Evolutionary conservation across 192 early-diverging fungal genomes (phyloP).

Genomic region (Anaeromyces robustus): DNA sequence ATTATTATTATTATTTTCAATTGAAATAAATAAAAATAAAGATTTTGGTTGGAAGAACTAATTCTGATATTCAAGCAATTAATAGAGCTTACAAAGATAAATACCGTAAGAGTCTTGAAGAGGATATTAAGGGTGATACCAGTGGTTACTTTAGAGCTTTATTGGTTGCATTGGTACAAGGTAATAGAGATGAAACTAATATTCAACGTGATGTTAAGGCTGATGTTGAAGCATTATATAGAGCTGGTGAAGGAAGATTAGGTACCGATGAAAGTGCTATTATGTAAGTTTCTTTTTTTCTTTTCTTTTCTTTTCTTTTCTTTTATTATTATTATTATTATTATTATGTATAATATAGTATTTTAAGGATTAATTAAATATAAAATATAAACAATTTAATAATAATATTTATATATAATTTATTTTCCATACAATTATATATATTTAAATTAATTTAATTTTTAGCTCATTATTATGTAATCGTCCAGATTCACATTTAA

Average conservation of each 20-base stretch:
- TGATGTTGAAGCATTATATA: constrained; percentile 24
- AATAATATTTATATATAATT: too few relatives aligned
- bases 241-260: constrained; percentile 18
- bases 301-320: too few relatives aligned
- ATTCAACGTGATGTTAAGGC: constrained; percentile 9
- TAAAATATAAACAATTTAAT: too few relatives aligned
- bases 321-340: too few relatives aligned
- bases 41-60: constrained; percentile 29
- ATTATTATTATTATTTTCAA: too few relatives aligned
- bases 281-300: too few relatives aligned
- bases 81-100: constrained; percentile 12
- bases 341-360: too few relatives aligned
- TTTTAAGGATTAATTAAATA: too few relatives aligned
- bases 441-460: too few relatives aligned
- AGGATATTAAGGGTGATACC: constrained; percentile 10
- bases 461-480: constrained; percentile 9
- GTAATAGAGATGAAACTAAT: constrained; percentile 11
- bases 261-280: constrained; percentile 28
- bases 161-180: constrained; percentile 10
- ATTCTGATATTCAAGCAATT: constrained; percentile 22
- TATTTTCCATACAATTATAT: too few relatives aligned
- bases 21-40: too few relatives aligned
- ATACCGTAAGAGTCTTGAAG: constrained; percentile 12
- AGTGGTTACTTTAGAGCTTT: constrained; percentile 13
- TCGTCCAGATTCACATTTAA: constrained; percentile 13